Percentiles rank a stretch among this genome's conserved stretches.
Evolutionary conservation across 345 rosid species (phyloP).

Genomic region (Viola odorata): DNA sequence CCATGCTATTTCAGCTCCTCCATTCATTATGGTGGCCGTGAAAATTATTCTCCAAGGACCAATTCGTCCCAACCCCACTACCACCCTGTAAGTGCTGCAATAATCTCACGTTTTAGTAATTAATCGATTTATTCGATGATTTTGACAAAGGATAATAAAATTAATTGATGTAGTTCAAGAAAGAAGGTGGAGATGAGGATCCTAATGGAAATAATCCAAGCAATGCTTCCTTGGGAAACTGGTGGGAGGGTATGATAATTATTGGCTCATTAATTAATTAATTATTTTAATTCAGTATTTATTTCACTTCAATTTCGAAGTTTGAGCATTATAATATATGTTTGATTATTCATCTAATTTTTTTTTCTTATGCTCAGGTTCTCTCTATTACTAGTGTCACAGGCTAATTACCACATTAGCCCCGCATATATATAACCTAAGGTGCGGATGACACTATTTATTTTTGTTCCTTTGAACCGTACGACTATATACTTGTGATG

Average conservation of each 20-base stretch:
- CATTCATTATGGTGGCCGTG: slow-evolving; percentile 93
- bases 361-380: slow-evolving; percentile 12
- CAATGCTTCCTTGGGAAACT: slow-evolving; percentile 80
- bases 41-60: slow-evolving; percentile 60
- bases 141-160: too few species aligned
- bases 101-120: too few species aligned
- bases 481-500: too few species aligned
- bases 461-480: too few species aligned
- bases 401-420: too few species aligned
- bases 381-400: slow-evolving; percentile 17
- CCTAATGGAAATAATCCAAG: slow-evolving; percentile 45
- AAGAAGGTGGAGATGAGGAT: slow-evolving; percentile 48
- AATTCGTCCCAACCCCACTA: background rate
- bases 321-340: background rate
- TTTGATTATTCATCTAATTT: background rate
- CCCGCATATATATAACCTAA: too few species aligned
- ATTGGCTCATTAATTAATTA: background rate
- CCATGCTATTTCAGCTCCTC: slow-evolving; percentile 82
- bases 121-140: too few species aligned
- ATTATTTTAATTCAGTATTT: too few species aligned
- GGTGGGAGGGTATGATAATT: slow-evolving; percentile 82
- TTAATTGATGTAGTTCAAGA: slow-evolving; percentile 38
- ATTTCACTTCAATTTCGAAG: too few species aligned
- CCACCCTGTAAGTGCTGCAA: too few species aligned
- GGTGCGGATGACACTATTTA: too few species aligned